These are phyloP conservation scores for Leavenworthia alabamica DNA, from an alignment of 345 rosid species.

Conservation along the genomic window DNA sequence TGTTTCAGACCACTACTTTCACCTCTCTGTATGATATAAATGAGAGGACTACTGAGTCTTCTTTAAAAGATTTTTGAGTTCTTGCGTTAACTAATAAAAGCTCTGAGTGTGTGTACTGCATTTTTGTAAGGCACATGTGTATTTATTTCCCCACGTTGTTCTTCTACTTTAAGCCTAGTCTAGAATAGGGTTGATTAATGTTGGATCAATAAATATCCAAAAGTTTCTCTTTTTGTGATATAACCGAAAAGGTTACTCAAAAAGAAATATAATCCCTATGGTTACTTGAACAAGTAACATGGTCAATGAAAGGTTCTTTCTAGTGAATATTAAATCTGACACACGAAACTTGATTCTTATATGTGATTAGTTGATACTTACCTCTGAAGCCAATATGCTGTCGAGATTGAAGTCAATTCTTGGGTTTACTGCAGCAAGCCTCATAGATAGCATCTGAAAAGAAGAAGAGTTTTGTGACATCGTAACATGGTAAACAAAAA, in stretches of 20 bases:
- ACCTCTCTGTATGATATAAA: conserved; percentile 11
- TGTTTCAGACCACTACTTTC: conserved; percentile 21
- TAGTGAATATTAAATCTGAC: not conserved
- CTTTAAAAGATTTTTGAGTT: conserved; percentile 11
- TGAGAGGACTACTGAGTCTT: conserved; percentile 25
- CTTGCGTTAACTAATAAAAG: not conserved
- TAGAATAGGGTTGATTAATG: conserved; percentile 26
- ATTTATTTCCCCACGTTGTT: conserved; percentile 33
- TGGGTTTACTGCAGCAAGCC: conserved; percentile 83
- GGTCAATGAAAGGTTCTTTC: conserved; percentile 13
- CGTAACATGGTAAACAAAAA: not conserved
- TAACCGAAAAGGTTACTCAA: conserved; percentile 12
- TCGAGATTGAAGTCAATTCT: conserved; percentile 70
- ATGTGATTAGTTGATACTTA: conserved; percentile 37
- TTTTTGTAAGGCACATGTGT: conserved; percentile 17
- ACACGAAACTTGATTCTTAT: conserved; percentile 9
- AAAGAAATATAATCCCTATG: not conserved
- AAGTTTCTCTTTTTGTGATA: conserved; percentile 25
- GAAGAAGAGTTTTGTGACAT: not conserved
- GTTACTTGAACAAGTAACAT: conserved; percentile 26
- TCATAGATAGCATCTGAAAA: conserved; percentile 88
- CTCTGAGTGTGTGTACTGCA: conserved; percentile 6
- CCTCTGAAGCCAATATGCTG: conserved; percentile 60
- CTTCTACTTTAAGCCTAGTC: conserved; percentile 29
- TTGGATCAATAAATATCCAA: conserved; percentile 27